These are phyloP conservation scores for Ustilago xerochloae DNA, from an alignment of 1,284 basidiomycete species.

Conservation along the genomic window DNA sequence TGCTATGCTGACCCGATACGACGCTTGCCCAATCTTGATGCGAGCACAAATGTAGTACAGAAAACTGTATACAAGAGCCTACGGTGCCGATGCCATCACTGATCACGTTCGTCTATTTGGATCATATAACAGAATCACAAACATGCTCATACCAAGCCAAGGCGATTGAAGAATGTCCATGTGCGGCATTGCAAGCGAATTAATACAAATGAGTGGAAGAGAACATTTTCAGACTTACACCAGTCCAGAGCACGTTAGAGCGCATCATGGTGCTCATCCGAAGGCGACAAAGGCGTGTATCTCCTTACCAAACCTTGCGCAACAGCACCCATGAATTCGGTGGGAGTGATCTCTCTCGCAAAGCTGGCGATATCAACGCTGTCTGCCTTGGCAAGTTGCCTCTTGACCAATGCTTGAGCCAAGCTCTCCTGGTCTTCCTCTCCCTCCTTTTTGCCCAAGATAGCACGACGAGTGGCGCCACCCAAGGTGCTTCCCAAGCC, in stretches of 20 bases:
- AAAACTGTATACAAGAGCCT: no score
- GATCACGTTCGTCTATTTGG: no score
- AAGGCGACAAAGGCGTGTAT: conserved; percentile 8
- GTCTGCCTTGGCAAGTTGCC: conserved; percentile 20
- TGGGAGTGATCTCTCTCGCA: conserved; percentile 20
- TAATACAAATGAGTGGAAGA: neutral
- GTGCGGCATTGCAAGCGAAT: conserved; percentile 21
- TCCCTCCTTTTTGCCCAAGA: neutral
- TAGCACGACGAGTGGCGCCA: conserved; percentile 2
- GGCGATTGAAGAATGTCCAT: conserved; percentile 21
- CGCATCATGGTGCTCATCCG: conserved; percentile 24
- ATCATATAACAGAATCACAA: no score
- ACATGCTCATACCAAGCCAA: neutral
- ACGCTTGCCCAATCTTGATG: no score
- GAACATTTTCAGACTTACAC: no score
- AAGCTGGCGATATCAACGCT: conserved; percentile 13
- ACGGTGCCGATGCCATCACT: no score
- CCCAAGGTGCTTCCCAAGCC: conserved; percentile 11
- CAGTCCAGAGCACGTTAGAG: no score
- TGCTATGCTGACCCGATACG: no score
- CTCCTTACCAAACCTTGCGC: conserved; percentile 28
- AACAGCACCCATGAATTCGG: conserved; percentile 28
- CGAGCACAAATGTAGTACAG: no score
- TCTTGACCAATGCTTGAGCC: conserved; percentile 9
- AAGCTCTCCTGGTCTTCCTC: neutral